These are phyloP conservation scores for Hansenula lynferdii DNA, from an alignment of 1,139 yeast species.

Conservation along the genomic window DNA sequence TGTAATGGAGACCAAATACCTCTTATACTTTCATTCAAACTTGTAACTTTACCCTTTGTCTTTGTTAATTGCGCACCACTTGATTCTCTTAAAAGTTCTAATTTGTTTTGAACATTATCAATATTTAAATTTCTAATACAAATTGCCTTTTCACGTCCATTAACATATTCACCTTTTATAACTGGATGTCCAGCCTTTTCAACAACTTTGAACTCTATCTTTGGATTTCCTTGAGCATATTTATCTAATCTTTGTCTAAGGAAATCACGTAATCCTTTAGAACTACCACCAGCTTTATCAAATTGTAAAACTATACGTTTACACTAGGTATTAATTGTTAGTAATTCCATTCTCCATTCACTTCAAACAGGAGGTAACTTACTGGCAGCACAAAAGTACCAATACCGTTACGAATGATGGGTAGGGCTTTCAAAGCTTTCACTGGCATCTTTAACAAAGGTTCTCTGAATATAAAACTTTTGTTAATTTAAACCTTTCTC, in stretches of 20 bases:
- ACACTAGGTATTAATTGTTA: conserved; percentile 7
- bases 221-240: conserved; percentile 56
- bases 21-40: conserved; percentile 80
- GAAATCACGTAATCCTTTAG: conserved; percentile 69
- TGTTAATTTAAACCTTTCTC: no score
- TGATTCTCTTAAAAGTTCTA: conserved; percentile 49
- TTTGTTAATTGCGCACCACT: conserved; percentile 57
- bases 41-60: conserved; percentile 70
- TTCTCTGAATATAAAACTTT: not conserved
- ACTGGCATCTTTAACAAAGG: conserved; percentile 17
- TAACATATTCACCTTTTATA: conserved; percentile 59
- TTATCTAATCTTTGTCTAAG: conserved; percentile 51
- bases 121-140: conserved; percentile 60
- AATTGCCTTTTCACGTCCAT: conserved; percentile 43
- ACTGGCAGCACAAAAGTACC: conserved; percentile 42
- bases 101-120: conserved; percentile 48
- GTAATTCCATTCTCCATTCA: not conserved
- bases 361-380: conserved; percentile 3
- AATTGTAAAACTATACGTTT: conserved; percentile 21
- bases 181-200: conserved; percentile 82
- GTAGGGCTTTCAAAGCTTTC: conserved; percentile 34
- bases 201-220: conserved; percentile 65
- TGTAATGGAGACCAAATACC: conserved; percentile 99
- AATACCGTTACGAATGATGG: conserved; percentile 45
- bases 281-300: conserved; percentile 71